Evolutionary conservation across 2,329 filamentous ascomycete genomes (phyloP), one percentile per base, ranked within the genome.

Genomic region (Pseudogymnoascus sp.): DNA sequence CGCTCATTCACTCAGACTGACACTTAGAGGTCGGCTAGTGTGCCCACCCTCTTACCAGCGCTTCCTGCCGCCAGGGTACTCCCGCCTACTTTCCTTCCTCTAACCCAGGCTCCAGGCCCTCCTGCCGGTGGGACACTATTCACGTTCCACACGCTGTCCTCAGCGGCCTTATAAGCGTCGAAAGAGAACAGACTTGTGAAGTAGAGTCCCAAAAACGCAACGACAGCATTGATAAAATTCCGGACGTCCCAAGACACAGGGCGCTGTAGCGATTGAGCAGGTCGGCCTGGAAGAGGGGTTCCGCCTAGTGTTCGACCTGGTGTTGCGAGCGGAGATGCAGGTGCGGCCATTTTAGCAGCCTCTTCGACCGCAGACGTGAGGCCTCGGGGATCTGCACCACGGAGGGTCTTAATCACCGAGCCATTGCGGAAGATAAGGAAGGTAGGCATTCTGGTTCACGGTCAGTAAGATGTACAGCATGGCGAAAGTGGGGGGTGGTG

Each of bases 361-460:
- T 89, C 89, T 71, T 88, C 86, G 67, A 97, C 87, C 23, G 90
- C 90, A 63, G 86, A 82, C 37, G 86, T 88, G 47, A 99, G 85
- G 61, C 86, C 87, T 10, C 86, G 81, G 1, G 87, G 84, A 77
- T 96, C 90, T 36, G 93, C 92, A 70, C 95, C 95, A 71, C 84
- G 83, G 72, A 96, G 86, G 34, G 89, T 92, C 68, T 90, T 83
- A 72, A 90, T 82, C 71, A 88, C 85, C 68, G 83, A 80, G 70
- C 88, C 87, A 73, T 85, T 86, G 77, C 90, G 88, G 81, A 91
- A 93, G 76, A 97, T 86, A 74, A 97, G 84, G 78, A 99, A 97
- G 62, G 95, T 97, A 5, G 95, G 95, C 86, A 96, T 93, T 67
- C 82, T 83, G 18, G 14, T 23, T 8, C 18, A 5, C 26, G 29